Percentiles rank a stretch among this genome's conserved stretches.
These are phyloP conservation scores for Chaetothyriales sp. DNA, from an alignment of 2,329 filamentous ascomycete species.

Conservation along the genomic window DNA sequence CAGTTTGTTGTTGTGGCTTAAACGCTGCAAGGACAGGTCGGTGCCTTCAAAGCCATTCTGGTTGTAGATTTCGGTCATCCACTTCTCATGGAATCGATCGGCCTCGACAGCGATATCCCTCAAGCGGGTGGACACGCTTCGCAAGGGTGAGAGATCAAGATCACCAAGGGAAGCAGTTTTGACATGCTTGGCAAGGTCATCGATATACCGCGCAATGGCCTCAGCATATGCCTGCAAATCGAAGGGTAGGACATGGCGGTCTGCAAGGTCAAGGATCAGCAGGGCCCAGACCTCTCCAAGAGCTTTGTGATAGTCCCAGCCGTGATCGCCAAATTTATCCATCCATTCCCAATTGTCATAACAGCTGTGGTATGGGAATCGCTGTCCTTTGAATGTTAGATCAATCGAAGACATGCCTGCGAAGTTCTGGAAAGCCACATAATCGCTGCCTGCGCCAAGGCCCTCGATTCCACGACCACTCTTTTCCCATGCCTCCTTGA, in stretches of 20 bases:
- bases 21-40: slow-evolving; percentile 51
- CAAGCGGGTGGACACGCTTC: slow-evolving; percentile 50
- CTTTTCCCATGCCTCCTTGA: slow-evolving; percentile 65
- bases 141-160: slow-evolving; percentile 46
- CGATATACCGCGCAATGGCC: slow-evolving; percentile 50
- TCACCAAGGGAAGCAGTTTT: slow-evolving; percentile 32
- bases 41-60: slow-evolving; percentile 64
- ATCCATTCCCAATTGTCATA: slow-evolving; percentile 89
- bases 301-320: slow-evolving; percentile 64
- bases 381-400: slow-evolving; percentile 57
- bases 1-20: slow-evolving; percentile 67
- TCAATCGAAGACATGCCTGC: slow-evolving; percentile 80
- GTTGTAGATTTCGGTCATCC: slow-evolving; percentile 59
- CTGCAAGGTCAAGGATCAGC: slow-evolving; percentile 71
- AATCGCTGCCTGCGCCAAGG: slow-evolving; percentile 66
- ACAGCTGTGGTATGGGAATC: slow-evolving; percentile 64
- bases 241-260: slow-evolving; percentile 69
- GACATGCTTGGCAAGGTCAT: slow-evolving; percentile 53
- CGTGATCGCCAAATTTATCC: slow-evolving; percentile 63
- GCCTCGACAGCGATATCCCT: slow-evolving; percentile 50
- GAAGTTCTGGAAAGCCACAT: slow-evolving; percentile 80
- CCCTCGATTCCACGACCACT: slow-evolving; percentile 48
- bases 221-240: slow-evolving; percentile 62
- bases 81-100: slow-evolving; percentile 59
- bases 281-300: slow-evolving; percentile 69